Conservation (phyloP, 140 eudicot species). For the Anethum foeniculum region DNA sequence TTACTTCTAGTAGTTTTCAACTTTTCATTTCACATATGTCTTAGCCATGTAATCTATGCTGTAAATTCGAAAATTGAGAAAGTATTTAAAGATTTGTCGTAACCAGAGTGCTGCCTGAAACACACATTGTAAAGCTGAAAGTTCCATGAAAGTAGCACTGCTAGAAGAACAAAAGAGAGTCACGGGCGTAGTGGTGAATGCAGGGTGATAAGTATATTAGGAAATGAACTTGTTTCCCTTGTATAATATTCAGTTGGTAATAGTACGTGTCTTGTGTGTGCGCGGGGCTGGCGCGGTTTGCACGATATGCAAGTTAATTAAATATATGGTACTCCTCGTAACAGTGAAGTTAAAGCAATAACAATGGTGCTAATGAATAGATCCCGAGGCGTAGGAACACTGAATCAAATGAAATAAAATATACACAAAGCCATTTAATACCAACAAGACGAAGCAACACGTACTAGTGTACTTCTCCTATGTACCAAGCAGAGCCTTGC, state of each 20-base stretch:
- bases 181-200: neutral
- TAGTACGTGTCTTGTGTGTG: neutral
- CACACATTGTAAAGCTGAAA: neutral
- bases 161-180: neutral
- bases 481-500: neutral
- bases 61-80: no score
- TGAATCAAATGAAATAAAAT: neutral
- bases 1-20: no score
- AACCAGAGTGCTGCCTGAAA: neutral
- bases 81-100: neutral
- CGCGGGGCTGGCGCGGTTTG: neutral
- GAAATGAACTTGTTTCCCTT: no score
- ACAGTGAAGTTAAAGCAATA: neutral
- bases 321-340: neutral
- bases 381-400: slow-evolving; percentile 6
- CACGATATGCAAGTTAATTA: neutral
- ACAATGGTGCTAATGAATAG: neutral
- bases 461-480: neutral
- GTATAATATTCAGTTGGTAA: neutral
- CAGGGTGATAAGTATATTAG: neutral
- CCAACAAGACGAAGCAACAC: neutral
- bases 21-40: no score
- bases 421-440: neutral
- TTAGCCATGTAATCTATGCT: no score
- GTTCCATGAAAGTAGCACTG: neutral